Base-by-base conservation (phyloP, 352 stramenopile species). In the Globisporangium carolinianum region DNA sequence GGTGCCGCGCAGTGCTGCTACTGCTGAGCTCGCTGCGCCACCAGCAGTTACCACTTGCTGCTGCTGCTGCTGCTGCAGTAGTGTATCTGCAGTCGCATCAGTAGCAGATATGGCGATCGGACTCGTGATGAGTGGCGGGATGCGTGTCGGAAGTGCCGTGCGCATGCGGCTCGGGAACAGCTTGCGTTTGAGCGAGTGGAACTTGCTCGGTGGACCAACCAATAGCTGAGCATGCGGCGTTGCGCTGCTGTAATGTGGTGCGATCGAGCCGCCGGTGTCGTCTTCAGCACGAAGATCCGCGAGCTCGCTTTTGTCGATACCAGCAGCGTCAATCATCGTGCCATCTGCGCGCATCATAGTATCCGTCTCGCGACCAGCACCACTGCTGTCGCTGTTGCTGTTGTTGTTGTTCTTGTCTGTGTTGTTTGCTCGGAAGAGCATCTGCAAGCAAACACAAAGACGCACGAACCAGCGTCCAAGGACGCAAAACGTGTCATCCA, bases 161-260 rank as follows among this genome's bases (percentile, higher is more conserved):
- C 76, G 76, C 62, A 79, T 75, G 15, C 68, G 67, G 14, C 65
- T 76, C 10, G 75, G 75, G 51, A 87, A 87, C 1, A 87, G 45
- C 39, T 85, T 85, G 5, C 76, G 64, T 58, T 85, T 85, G 53
- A 87, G 54, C 10, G 66, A 65, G 45, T 66, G 65, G 53, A 87
- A 80, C 62, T 75, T 81, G 46, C 59, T 66, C 11, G 51, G 62
- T 8, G 14, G 41, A 37, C 17, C 39, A 5, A 17, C 18, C 11
- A 47, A 38, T 5, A 38, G 5, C 10, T 51, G 48, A 1, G 32
- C 14, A 24, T 24, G 39, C 32, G 17, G 41, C 8, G 15, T 7
- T 14, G 4, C 8, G 24, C 10, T n/a, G n/a, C 45, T 53, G 32
- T 35, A n/a, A n/a, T 6, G n/a, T 24, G 50, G 15, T n/a, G n/a